These are phyloP conservation scores for Sanghuangporus weigelae DNA, from an alignment of 1,284 basidiomycete species.

Conservation along the genomic window DNA sequence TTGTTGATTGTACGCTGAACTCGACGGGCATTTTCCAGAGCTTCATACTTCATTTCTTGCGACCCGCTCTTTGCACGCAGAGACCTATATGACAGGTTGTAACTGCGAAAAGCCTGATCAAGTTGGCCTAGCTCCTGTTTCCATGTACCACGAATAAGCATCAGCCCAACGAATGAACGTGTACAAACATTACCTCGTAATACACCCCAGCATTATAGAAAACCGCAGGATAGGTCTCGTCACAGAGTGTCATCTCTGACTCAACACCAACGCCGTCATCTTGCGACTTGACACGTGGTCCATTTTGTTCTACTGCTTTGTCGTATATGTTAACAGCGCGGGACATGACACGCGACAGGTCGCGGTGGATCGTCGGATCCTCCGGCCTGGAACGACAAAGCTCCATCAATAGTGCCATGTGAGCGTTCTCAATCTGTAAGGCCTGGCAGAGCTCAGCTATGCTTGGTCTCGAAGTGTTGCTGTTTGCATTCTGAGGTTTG, in stretches of 20 bases:
- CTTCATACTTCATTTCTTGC: slow-evolving; percentile 2
- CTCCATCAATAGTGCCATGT: slow-evolving; percentile 11
- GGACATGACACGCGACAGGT: slow-evolving; percentile 34
- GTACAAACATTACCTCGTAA: slow-evolving; percentile 32
- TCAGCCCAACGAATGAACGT: neutral
- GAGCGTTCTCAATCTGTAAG: slow-evolving; percentile 10
- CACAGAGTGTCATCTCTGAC: slow-evolving; percentile 38
- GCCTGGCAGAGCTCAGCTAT: slow-evolving; percentile 12
- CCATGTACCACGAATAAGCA: neutral
- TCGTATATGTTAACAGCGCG: slow-evolving; percentile 48
- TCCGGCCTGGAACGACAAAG: neutral
- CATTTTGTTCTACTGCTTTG: slow-evolving; percentile 45
- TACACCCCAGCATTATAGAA: slow-evolving; percentile 57
- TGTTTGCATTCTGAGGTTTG: neutral
- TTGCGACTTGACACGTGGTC: neutral
- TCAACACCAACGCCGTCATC: slow-evolving; percentile 22
- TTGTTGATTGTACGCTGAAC: slow-evolving; percentile 1
- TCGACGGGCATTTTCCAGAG: neutral
- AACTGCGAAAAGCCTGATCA: slow-evolving; percentile 1
- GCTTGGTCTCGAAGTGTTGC: neutral
- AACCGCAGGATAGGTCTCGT: slow-evolving; percentile 51
- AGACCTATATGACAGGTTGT: neutral
- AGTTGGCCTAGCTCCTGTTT: slow-evolving; percentile 2
- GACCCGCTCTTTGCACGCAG: neutral
- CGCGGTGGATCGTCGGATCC: slow-evolving; percentile 46